Conservation (phyloP, 2,329 filamentous ascomycete species). For the Plectosphaerella plurivora region DNA sequence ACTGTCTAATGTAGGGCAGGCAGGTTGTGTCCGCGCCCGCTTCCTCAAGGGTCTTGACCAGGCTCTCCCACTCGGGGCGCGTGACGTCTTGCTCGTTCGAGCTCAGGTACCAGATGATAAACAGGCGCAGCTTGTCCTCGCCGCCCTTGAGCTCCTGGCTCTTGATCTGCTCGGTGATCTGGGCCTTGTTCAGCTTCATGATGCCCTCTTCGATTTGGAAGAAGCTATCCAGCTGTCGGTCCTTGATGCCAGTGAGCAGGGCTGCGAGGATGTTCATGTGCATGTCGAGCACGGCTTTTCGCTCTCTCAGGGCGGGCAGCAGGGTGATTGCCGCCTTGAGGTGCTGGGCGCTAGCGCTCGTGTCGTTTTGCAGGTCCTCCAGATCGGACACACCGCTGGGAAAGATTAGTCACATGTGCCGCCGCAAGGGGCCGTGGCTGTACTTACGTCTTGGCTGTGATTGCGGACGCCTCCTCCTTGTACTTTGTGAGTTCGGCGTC, state of each 20-base stretch:
- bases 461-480: slow-evolving; percentile 89
- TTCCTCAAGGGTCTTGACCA: slow-evolving; percentile 75
- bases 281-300: slow-evolving; percentile 92
- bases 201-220: slow-evolving; percentile 94
- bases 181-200: slow-evolving; percentile 82
- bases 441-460: slow-evolving; percentile 76
- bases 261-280: slow-evolving; percentile 92
- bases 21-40: slow-evolving; percentile 73
- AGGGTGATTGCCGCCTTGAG: slow-evolving; percentile 93
- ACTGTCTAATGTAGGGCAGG: slow-evolving; percentile 83
- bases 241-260: slow-evolving; percentile 63
- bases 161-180: slow-evolving; percentile 82
- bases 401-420: neutral
- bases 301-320: slow-evolving; percentile 84
- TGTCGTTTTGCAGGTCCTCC: slow-evolving; percentile 88
- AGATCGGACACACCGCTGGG: slow-evolving; percentile 73
- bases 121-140: slow-evolving; percentile 84
- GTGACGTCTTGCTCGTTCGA: slow-evolving; percentile 78
- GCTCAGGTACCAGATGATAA: slow-evolving; percentile 96
- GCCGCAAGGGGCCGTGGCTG: neutral
- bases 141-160: slow-evolving; percentile 72
- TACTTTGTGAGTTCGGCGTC: slow-evolving; percentile 91
- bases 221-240: slow-evolving; percentile 90
- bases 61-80: slow-evolving; percentile 76
- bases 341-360: slow-evolving; percentile 84